Base-by-base conservation (phyloP, 345 rosid species). In the Corchorus capsularis region DNA sequence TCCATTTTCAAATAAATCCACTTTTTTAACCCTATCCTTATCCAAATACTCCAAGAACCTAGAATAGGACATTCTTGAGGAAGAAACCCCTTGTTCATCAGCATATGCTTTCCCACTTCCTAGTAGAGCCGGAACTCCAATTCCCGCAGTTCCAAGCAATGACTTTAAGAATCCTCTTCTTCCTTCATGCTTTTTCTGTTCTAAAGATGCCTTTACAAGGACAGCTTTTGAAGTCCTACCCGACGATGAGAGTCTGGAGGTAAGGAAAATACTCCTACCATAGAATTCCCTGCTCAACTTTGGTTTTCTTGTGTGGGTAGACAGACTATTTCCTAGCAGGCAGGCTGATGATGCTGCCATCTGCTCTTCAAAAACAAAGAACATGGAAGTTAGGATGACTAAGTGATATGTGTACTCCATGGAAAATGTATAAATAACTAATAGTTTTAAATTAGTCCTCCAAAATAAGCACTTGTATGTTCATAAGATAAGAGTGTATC, bases 21-120 rank as follows among this genome's bases (percentile, higher is more conserved):
- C 98, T 77, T 88, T 96, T 15, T 79, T 87, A 77, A 93, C 98
- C 75, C 97, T 87, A 80, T 85, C 98, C 84, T 92, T 96, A 59
- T 96, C 98, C 79, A 96, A 82, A 79, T 96, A 96, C 90, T 96
- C 99, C 41, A 96, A 83, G 69, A 96, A 96, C 83, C 99, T 89
- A 69, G 99, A 96, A 79, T 96, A 96, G 1, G 99, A 93, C 99
- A 96, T 93, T 85, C 99, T 79, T 47, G 99, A 96, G 43, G 99
- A 96, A 69, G 99, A 93, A 84, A 83, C 91, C 34, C 84, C 99
- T 81, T 96, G 96, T 2, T 93, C 99, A 72, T 93, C 99, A 8
- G 99, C 99, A 68, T 80, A 79, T 0, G 97, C 99, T 83, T 80
- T 89, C 64, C 95, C 94, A 77, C 79, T 85, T 50, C 85, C 90